phyloP scores from a whole-genome alignment of 2,329 filamentous ascomycete genomes.

The Rhynchosporium graminicola region DNA sequence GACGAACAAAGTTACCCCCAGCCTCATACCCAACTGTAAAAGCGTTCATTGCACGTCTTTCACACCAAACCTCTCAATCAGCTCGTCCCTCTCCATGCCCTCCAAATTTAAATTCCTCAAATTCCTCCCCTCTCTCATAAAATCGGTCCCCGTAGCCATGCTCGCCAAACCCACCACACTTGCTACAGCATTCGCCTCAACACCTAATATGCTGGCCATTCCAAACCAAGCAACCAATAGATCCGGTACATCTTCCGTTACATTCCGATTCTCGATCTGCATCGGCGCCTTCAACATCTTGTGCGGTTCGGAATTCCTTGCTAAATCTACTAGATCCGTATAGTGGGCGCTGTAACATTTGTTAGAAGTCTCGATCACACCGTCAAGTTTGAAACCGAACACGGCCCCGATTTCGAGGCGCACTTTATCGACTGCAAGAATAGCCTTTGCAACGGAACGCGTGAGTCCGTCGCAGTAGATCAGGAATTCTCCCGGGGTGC shows the following conservation, averaged over 20 bases:
- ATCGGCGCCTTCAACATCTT: slow-evolving; percentile 11
- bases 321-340: slow-evolving; percentile 12
- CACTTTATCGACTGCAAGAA: slow-evolving; percentile 19
- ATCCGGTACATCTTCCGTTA: slow-evolving; percentile 27
- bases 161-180: slow-evolving; percentile 14
- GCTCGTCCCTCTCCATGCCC: slow-evolving; percentile 9
- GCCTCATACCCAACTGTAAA: background rate
- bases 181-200: slow-evolving; percentile 14
- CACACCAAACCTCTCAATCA: slow-evolving; percentile 18
- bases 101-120: slow-evolving; percentile 17
- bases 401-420: slow-evolving; percentile 19
- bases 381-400: slow-evolving; percentile 19
- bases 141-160: slow-evolving; percentile 18
- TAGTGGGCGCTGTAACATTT: slow-evolving; percentile 19
- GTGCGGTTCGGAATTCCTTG: slow-evolving; percentile 12
- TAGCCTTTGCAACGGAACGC: slow-evolving; percentile 22
- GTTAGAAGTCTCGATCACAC: slow-evolving; percentile 21
- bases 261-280: slow-evolving; percentile 19
- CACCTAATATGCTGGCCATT: slow-evolving; percentile 18
- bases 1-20: too few species aligned
- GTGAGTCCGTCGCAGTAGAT: slow-evolving; percentile 22
- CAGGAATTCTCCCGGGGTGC: slow-evolving; percentile 15
- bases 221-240: slow-evolving; percentile 24
- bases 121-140: slow-evolving; percentile 9
- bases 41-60: background rate